These are phyloP conservation scores for Kwoniella sp. DNA, from an alignment of 768 basidiomycete genomes.

Conservation along the genomic window DNA sequence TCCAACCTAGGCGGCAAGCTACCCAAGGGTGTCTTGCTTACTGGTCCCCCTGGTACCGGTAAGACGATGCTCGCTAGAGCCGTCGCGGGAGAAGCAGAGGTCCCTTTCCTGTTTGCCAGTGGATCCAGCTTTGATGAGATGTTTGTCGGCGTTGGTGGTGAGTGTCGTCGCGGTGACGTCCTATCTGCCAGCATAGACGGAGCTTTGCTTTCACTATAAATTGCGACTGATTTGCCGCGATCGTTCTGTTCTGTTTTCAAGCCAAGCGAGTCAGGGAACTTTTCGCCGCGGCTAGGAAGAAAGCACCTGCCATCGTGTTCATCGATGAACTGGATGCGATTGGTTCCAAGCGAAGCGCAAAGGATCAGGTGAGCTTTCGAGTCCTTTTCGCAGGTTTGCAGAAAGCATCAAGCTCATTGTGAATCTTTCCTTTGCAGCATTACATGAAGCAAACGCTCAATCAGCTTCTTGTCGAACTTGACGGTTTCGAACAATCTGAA, in stretches of 20 bases:
- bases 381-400: neutral
- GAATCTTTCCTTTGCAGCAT: constrained; percentile 63
- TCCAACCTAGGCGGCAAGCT: constrained; percentile 88
- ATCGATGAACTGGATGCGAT: constrained; percentile 96
- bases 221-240: constrained; percentile 1
- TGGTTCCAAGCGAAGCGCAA: constrained; percentile 69
- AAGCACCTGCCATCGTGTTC: constrained; percentile 95
- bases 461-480: constrained; percentile 94
- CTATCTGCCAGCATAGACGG: too few species aligned
- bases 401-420: constrained; percentile 58
- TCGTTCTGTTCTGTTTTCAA: too few species aligned
- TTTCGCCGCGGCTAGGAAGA: constrained; percentile 89
- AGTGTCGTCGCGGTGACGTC: constrained; percentile 22
- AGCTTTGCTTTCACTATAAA: too few species aligned
- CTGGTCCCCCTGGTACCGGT: constrained; percentile 70
- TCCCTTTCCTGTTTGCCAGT: constrained; percentile 95
- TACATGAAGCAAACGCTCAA: constrained; percentile 70
- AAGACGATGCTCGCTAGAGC: constrained; percentile 98
- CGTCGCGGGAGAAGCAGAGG: constrained; percentile 95
- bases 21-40: constrained; percentile 82
- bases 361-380: constrained; percentile 50
- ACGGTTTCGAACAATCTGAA: constrained; percentile 87
- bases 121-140: constrained; percentile 98
- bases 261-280: constrained; percentile 94
- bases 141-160: constrained; percentile 62